Evolutionary conservation across 140 eudicot genomes (phyloP), one percentile per base, ranked within the genome.

Genomic region (Ambrosia hybrid): DNA sequence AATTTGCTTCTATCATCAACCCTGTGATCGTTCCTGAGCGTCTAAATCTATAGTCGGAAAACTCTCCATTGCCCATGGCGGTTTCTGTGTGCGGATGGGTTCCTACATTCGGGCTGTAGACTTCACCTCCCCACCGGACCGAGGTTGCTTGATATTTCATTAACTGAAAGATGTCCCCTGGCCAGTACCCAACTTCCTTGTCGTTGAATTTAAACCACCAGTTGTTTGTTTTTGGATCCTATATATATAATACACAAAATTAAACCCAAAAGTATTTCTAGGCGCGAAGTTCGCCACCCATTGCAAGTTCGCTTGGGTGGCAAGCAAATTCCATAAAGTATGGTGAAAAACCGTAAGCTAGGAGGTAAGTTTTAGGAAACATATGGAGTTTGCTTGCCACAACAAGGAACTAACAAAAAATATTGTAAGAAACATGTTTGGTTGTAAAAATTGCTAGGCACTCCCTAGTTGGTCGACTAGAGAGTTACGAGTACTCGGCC

Each of bases 31-130:
- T 58, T 45, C 95, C 95, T 0, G 87, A 82, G 0, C 5, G 46
- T 14, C 51, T 58, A 43, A 34, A 70, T n/a, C 79, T 37, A 9
- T 3, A 53, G 16, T 82, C 85, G 0, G 95, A 76, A 33, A 65
- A 83, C 8, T 16, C 13, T 5, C 95, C 97, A 12, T 81, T 85
- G 1, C 92, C 97, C 97, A 91, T 91, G 1, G 30, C 81, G 0
- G 97, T 88, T 34, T 70, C n/a, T 0, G 95, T 88, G 74, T 91
- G 97, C 9, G 73, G 80, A 4, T n/a, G 41, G 56, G 46, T 68
- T 61, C 80, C 80, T 0, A 80, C 70, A 6, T 80, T 74, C 26
- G 68, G 73, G 65, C 84, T 74, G 14, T 14, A 62, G 14, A 80
- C 80, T 60, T 74, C 84, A 68, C 84, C 84, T 59, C 84, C 84